Base-by-base conservation (phyloP, 192 early-diverging fungal species). In the Podila verticillata region DNA sequence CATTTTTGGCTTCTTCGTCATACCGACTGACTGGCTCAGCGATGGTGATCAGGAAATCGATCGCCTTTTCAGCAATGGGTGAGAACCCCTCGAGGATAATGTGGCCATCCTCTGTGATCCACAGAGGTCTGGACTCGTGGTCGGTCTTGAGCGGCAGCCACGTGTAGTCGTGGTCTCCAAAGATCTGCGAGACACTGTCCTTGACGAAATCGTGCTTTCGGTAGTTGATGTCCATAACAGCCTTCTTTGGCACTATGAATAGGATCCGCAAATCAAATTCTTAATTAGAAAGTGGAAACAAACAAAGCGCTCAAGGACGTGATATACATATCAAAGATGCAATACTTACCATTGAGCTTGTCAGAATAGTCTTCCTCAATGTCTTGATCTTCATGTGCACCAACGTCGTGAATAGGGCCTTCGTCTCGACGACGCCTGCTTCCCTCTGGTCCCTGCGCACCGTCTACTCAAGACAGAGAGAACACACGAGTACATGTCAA, bases 21-120 rank as follows among this genome's bases (percentile, higher is more conserved):
- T 88, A 92, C 75, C 95, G 87, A 73, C 92, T 94, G 6, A 99
- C 88, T 56, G 98, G 98, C 74, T 99, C 98, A 60, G 95, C 94
- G 64, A 99, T 95, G 20, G 97, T 92, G 56, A 96, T 95, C 19
- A 99, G 80, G 75, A 98, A 97, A 86, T 99, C 98, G 57, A 95
- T 93, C 0, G 97, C 97, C 71, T 97, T 93, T 66, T 96, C 95
- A 10, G 96, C 92, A 73, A 99, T 96, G 7, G 96, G 95, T 9
- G 97, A 98, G 62, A 99, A 99, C 17, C 95, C 94, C 87, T 99
- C 98, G 1, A 99, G 87, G 51, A 96, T 94, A 67, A 99, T 95
- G 54, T 92, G 87, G 5, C 92, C 90, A 84, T 87, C 93, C 58
- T 90, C 91, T 74, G 88, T 91, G 64, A 98, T 95, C 93, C 93